Percentiles rank a stretch among this genome's conserved stretches.
These are phyloP conservation scores for Penicillium arizonense DNA, from an alignment of 495 filamentous ascomycete genomes.

Conservation along the genomic window DNA sequence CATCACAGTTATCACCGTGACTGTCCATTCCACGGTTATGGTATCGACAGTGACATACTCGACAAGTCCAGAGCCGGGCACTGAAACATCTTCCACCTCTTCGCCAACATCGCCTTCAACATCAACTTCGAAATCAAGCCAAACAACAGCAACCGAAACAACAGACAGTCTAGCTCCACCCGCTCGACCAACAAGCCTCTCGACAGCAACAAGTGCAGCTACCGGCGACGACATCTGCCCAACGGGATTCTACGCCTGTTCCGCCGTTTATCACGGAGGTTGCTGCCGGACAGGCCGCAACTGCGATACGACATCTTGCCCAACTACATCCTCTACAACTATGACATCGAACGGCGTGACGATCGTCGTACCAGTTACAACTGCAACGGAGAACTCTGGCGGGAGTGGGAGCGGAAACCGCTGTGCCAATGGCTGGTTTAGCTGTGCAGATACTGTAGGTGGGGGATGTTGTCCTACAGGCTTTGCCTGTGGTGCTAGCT, in stretches of 20 bases:
- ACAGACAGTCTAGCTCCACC: conserved; percentile 41
- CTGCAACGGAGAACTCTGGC: conserved; percentile 29
- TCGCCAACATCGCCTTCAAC: conserved; percentile 3
- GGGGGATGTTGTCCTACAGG: conserved; percentile 81
- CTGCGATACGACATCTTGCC: conserved; percentile 73
- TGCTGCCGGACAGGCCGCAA: conserved; percentile 82
- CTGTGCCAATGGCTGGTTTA: conserved; percentile 78
- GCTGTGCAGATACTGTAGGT: conserved; percentile 60
- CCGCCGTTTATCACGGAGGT: conserved; percentile 62
- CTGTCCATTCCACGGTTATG: conserved; percentile 41
- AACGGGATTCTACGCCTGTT: conserved; percentile 73
- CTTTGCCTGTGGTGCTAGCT: conserved; percentile 72
- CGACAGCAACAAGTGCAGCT: conserved; percentile 25
- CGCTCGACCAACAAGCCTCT: conserved; percentile 49
- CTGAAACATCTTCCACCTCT: conserved; percentile 25
- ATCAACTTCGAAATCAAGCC: neutral
- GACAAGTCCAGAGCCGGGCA: conserved; percentile 25
- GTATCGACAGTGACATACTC: conserved; percentile 41
- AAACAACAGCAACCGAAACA: conserved; percentile 6
- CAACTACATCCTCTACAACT: conserved; percentile 55
- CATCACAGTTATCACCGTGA: conserved; percentile 47
- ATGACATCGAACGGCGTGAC: conserved; percentile 63
- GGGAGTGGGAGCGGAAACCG: conserved; percentile 26
- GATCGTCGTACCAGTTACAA: conserved; percentile 59
- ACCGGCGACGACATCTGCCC: conserved; percentile 48